Percentiles rank a stretch among this genome's conserved stretches.
These are phyloP conservation scores for Colletotrichum higginsianum DNA, from an alignment of 2,329 filamentous ascomycete species.

Conservation along the genomic window DNA sequence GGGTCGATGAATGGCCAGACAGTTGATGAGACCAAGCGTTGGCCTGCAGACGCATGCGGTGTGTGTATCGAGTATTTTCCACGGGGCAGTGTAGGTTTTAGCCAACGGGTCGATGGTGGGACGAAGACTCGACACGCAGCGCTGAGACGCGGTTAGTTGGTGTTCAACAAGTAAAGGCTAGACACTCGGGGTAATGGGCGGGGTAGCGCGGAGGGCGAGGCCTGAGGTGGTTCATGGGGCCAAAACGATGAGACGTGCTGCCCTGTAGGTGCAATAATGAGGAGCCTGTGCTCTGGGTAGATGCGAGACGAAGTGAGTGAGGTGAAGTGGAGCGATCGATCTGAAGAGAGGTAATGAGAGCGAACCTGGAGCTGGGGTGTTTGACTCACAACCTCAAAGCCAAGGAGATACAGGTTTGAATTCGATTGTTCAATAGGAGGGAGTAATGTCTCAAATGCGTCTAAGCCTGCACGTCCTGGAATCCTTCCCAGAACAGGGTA, in stretches of 20 bases:
- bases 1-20: background rate
- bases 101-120: background rate
- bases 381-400: background rate
- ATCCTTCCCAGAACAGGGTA: too few species aligned
- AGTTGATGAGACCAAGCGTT: background rate
- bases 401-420: background rate
- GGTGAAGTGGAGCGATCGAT: background rate
- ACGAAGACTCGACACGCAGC: background rate
- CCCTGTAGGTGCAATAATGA: background rate
- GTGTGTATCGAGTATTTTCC: background rate
- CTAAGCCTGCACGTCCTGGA: background rate
- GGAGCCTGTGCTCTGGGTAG: background rate
- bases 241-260: background rate
- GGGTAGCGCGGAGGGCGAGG: background rate
- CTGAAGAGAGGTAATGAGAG: background rate
- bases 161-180: background rate
- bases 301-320: background rate
- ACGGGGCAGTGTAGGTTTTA: background rate
- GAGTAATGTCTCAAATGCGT: background rate
- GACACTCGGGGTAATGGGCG: background rate
- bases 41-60: background rate
- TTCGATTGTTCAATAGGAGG: background rate
- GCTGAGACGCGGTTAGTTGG: conserved; percentile 12
- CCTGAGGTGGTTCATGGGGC: too few species aligned
- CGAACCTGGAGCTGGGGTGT: background rate